phyloP scores from a whole-genome alignment of 768 basidiomycete species.

The Tylopilus felleus region DNA sequence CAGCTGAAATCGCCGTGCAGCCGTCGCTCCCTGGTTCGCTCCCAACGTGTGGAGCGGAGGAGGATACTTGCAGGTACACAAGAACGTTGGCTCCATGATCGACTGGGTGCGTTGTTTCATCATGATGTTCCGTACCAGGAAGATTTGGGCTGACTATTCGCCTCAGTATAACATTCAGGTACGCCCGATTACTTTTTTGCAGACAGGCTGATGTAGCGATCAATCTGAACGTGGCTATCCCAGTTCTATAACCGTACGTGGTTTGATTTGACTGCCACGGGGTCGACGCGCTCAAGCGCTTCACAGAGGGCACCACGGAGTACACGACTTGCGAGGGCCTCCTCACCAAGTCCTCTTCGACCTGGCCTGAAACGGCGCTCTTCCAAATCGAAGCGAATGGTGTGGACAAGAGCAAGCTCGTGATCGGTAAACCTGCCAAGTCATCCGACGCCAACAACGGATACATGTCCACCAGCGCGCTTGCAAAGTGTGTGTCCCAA shows the following conservation, averaged over 20 bases:
- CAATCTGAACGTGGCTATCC: not conserved
- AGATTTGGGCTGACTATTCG: too few species aligned
- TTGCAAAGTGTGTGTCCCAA: constrained; percentile 56
- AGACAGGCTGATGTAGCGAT: not conserved
- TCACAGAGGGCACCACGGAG: constrained; percentile 46
- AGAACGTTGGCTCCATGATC: constrained; percentile 38
- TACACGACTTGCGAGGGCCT: constrained; percentile 61
- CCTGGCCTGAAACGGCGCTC: constrained; percentile 55
- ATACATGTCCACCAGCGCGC: constrained; percentile 51
- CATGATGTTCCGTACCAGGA: too few species aligned
- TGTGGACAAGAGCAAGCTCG: constrained; percentile 44
- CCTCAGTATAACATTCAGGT: constrained; percentile 45
- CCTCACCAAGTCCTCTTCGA: constrained; percentile 50
- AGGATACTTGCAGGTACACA: constrained; percentile 39
- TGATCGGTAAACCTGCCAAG: constrained; percentile 49
- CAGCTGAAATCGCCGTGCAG: constrained; percentile 16
- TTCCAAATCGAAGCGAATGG: constrained; percentile 47
- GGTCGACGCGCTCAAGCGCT: constrained; percentile 13
- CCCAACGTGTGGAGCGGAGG: constrained; percentile 33
- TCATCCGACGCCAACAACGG: constrained; percentile 38
- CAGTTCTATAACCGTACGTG: constrained; percentile 27
- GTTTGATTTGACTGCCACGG: constrained; percentile 16
- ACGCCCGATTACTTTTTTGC: not conserved
- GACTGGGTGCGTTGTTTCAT: too few species aligned
- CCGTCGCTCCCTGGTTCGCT: constrained; percentile 45